These are phyloP conservation scores for Nakaseomyces nivariensis DNA, from an alignment of 1,139 yeast genomes.

Conservation along the genomic window DNA sequence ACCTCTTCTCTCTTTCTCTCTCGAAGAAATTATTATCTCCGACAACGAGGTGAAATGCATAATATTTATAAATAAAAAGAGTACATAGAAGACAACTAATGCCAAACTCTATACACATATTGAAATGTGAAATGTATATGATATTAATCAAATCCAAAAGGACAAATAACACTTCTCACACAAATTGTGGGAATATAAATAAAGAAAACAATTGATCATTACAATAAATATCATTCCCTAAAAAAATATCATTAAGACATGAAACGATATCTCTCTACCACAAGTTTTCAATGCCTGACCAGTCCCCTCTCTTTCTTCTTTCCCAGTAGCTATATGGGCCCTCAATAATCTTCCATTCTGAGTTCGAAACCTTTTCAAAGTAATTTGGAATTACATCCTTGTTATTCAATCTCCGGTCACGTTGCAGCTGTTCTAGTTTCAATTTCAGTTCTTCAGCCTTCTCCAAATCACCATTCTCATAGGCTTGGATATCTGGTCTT, in stretches of 20 bases:
- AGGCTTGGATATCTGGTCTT: slow-evolving; percentile 73
- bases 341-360: slow-evolving; percentile 49
- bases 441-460: slow-evolving; percentile 62
- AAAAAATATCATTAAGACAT: no score
- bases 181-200: no score
- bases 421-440: slow-evolving; percentile 67
- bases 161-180: no score
- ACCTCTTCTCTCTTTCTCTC: no score
- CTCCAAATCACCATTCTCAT: slow-evolving; percentile 60
- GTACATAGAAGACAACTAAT: background rate
- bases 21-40: background rate
- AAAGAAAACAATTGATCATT: background rate
- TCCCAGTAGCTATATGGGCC: slow-evolving; percentile 77
- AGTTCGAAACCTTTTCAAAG: slow-evolving; percentile 44
- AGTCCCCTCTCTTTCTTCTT: slow-evolving; percentile 49
- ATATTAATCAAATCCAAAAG: no score
- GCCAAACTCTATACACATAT: background rate
- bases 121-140: no score
- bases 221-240: background rate
- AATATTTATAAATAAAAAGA: background rate
- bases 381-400: slow-evolving; percentile 51
- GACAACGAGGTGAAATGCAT: background rate
- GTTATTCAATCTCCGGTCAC: slow-evolving; percentile 57
- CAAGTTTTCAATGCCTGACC: slow-evolving; percentile 45
- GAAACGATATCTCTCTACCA: slow-evolving; percentile 33